phyloP scores from a whole-genome alignment of 2,329 filamentous ascomycete genomes.

The Diplodia intermedia region DNA sequence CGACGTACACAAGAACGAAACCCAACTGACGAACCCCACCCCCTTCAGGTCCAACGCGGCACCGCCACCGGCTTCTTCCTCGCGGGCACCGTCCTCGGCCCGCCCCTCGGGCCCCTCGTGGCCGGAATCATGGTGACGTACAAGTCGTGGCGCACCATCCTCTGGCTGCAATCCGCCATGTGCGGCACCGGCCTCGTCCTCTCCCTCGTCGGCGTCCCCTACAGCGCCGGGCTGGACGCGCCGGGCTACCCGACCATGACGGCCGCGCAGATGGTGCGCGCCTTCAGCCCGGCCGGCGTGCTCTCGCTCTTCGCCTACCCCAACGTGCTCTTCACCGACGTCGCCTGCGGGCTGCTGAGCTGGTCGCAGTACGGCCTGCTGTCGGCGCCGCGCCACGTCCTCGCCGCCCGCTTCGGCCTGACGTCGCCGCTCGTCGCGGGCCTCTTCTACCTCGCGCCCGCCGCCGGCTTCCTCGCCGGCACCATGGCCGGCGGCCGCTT shows the following conservation, averaged over 20 bases:
- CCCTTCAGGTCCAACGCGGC: slow-evolving; percentile 47
- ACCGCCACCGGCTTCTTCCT: slow-evolving; percentile 55
- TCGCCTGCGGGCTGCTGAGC: slow-evolving; percentile 38
- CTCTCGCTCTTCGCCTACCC: slow-evolving; percentile 38
- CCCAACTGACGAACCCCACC: background rate
- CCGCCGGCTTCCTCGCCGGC: slow-evolving; percentile 37
- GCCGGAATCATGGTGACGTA: slow-evolving; percentile 45
- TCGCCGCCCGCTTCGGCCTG: slow-evolving; percentile 36
- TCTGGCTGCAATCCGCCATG: slow-evolving; percentile 47
- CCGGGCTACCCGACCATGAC: background rate
- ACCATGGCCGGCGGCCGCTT: slow-evolving; percentile 37
- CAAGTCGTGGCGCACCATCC: slow-evolving; percentile 42
- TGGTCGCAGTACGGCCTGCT: slow-evolving; percentile 38
- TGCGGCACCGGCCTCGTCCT: slow-evolving; percentile 40
- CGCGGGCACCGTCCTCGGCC: slow-evolving; percentile 52
- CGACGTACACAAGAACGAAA: background rate
- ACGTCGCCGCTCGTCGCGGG: slow-evolving; percentile 36
- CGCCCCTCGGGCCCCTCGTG: slow-evolving; percentile 49
- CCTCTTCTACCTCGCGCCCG: slow-evolving; percentile 39
- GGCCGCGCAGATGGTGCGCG: slow-evolving; percentile 24
- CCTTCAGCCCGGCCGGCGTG: slow-evolving; percentile 38
- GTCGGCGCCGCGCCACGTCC: slow-evolving; percentile 36
- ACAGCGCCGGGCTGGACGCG: slow-evolving; percentile 5
- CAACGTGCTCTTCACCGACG: slow-evolving; percentile 39
- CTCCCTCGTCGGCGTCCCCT: slow-evolving; percentile 39